phyloP scores from a whole-genome alignment of 2,329 filamentous ascomycete genomes.

The Diplodia sapinea region DNA sequence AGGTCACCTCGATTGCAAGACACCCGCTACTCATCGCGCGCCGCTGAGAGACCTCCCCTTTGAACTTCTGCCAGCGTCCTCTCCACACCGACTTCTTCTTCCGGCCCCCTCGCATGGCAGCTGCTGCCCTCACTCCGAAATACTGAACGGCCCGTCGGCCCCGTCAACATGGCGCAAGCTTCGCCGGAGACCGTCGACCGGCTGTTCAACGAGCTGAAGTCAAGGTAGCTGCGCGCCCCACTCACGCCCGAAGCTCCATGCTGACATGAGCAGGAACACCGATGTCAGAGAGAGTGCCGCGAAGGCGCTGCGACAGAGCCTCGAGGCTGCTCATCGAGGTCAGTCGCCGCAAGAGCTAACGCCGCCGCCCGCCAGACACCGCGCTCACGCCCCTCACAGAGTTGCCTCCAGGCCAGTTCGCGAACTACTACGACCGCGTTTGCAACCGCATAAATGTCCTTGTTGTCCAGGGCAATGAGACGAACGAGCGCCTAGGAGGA shows the following conservation, averaged over 20 bases:
- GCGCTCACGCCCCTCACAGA: slow-evolving; percentile 59
- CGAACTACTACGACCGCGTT: slow-evolving; percentile 70
- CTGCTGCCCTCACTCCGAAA: slow-evolving; percentile 20
- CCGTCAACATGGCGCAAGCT: slow-evolving; percentile 32
- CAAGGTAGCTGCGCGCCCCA: slow-evolving; percentile 52
- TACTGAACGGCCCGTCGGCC: slow-evolving; percentile 30
- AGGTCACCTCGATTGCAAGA: slow-evolving; percentile 17
- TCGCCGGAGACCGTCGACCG: slow-evolving; percentile 51
- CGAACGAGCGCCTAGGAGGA: slow-evolving; percentile 86
- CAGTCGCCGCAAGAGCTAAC: slow-evolving; percentile 34
- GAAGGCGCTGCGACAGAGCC: slow-evolving; percentile 50
- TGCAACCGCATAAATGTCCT: slow-evolving; percentile 71
- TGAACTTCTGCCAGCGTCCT: not conserved
- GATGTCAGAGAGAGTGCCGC: slow-evolving; percentile 53
- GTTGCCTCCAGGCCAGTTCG: slow-evolving; percentile 79
- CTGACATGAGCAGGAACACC: slow-evolving; percentile 47
- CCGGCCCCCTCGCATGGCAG: slow-evolving; percentile 25
- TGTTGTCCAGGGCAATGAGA: slow-evolving; percentile 84
- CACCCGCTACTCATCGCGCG: slow-evolving; percentile 26
- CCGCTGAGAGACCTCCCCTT: slow-evolving; percentile 7
- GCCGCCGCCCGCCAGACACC: slow-evolving; percentile 21
- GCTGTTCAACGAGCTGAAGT: slow-evolving; percentile 63
- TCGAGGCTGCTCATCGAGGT: slow-evolving; percentile 56
- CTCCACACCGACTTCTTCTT: not conserved
- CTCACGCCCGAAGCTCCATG: slow-evolving; percentile 33